Conservation (phyloP, 2,329 filamentous ascomycete genomes). For the Colletotrichum horii region DNA sequence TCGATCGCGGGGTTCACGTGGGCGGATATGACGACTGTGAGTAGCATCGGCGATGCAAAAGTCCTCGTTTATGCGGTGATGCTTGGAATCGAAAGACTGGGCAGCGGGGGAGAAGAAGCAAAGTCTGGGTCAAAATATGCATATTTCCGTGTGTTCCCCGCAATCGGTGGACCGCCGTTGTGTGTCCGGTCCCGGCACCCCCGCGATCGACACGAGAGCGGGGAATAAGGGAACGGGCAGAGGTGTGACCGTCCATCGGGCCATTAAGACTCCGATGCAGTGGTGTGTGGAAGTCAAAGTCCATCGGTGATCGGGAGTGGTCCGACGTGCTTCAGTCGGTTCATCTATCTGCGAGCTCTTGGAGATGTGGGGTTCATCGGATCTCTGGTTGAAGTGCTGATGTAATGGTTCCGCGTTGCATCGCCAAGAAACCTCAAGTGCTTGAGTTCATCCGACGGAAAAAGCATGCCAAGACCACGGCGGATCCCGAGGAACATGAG, state of each 20-base stretch:
- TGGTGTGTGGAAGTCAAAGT: fast-evolving
- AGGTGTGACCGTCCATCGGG: not conserved
- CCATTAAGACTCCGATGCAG: not conserved
- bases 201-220: slow-evolving; percentile 3
- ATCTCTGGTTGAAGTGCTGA: not conserved
- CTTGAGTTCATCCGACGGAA: not conserved
- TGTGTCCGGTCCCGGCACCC: not conserved
- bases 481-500: not conserved
- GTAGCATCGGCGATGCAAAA: not conserved
- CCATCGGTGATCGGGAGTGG: not conserved
- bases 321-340: not conserved
- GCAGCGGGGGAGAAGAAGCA: not conserved
- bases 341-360: not conserved
- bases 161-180: not conserved
- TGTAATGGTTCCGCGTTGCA: not conserved
- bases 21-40: not conserved
- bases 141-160: not conserved
- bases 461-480: not conserved
- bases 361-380: not conserved
- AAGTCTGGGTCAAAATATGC: not conserved
- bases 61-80: not conserved
- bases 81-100: not conserved
- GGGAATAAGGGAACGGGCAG: not conserved
- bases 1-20: not conserved
- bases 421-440: fast-evolving